Base-by-base conservation (phyloP, 1,139 yeast species). In the Zygoascus sp. region DNA sequence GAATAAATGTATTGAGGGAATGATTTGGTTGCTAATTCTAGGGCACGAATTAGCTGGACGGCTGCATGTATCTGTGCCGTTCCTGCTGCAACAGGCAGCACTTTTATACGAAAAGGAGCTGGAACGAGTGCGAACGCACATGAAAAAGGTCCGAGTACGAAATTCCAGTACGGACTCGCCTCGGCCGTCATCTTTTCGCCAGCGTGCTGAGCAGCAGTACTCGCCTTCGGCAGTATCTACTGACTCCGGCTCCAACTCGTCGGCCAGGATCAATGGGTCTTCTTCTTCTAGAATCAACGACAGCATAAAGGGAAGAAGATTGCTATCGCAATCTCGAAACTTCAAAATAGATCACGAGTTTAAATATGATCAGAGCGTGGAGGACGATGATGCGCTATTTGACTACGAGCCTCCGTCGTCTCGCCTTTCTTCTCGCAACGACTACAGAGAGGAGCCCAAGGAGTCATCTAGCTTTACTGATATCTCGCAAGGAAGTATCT, bases 101-200 rank as follows among this genome's bases (percentile, higher is more conserved):
- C 71, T 76, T 75, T 60, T 73, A 3, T 73, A 73, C 48, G 76
- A 73, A 50, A 65, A 63, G 46, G 76, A 73, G 53, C 58, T 73
- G 39, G 69, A 69, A 40, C 68, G 67, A 42, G 63, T 73, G 15
- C 58, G 70, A 20, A 64, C 58, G 3, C 65, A 66, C 28, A 71
- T 73, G 48, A 40, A 32, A 22, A 45, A 17, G 20, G 48, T 40
- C 15, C 45, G 27, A 27, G 27, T 40, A 5, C 19, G 42, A 11
- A 40, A 25, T 23, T 38, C 32, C 5, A n/a, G 30, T 16, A 35
- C 15, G 19, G 36, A 22, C 8, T 40, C 42, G n/a, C 36, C 42
- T 17, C 35, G 42, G n/a, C 30, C 42, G 6, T n/a, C 34, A 16
- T 38, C 41, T 10, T 19, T 23, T 2, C 20, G 22, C 21, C 41